Base-by-base conservation (phyloP, 2,329 filamentous ascomycete species). In the Aspergillus novofumigatus region DNA sequence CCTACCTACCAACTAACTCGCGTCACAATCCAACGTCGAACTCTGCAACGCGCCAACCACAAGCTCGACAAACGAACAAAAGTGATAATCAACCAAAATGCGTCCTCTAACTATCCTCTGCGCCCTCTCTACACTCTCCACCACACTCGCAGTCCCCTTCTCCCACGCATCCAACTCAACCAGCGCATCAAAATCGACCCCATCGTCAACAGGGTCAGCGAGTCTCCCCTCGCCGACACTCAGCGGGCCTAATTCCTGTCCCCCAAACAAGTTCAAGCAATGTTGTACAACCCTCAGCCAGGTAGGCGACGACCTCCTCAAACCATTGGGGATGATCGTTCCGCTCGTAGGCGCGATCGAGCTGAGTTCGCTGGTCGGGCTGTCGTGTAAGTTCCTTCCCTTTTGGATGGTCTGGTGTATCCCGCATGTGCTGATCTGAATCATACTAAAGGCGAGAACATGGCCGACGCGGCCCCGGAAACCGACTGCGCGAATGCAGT, bases 241-340 rank as follows among this genome's bases (percentile, higher is more conserved):
- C 0, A 57, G 56, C 4, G 59, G 62, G 26, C 53, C 62, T 0
- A 62, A 62, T 25, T 56, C 60, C 5, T 72, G 69, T 28, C 69
- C 69, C 1, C 26, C 28, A n/a, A 58, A 62, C 1, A 58, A 57
- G 11, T 62, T 54, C 28, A 70, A 70, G 47, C 59, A 65, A 50
- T 72, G 69, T 62, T 72, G 69, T 38, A 56, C 57, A 47, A 59
- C 62, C 3, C 14, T 72, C 6, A 45, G 63, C 28, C 11, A 61
- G 25, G 32, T 65, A 65, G 0, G 32, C 4, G 54, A 65, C 1
- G 50, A 55, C 3, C 1, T 71, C 4, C 49, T 63, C 14, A 35
- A 60, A 9, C 42, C 57, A 1, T 11, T 72, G 3, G 63, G 65
- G 1, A 42, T 62, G 4, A 4, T 70, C 3, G 25, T 71, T 1